Percentiles rank a stretch among this genome's conserved stretches.
These are phyloP conservation scores for Kitagawia praeruptora DNA, from an alignment of 129 eudicot species.

Conservation along the genomic window DNA sequence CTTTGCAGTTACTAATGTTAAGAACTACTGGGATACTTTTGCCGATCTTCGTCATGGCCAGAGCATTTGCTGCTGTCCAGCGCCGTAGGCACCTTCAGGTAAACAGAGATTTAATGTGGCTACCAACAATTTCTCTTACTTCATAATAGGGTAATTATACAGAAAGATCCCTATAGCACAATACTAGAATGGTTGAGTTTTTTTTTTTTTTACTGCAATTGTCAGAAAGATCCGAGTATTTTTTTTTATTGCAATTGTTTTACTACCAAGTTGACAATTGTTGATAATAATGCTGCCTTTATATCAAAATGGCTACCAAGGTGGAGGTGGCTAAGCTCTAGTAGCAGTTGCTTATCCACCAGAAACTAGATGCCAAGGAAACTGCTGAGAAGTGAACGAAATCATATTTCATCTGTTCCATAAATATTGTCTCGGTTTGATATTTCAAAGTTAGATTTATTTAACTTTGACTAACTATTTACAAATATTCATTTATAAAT, in stretches of 20 bases:
- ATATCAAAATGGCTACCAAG: neutral
- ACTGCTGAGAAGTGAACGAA: neutral
- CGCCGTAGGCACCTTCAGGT: constrained; percentile 51
- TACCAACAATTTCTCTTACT: neutral
- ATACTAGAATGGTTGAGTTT: neutral
- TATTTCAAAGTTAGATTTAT: no score
- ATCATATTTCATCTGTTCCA: neutral
- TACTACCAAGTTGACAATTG: neutral
- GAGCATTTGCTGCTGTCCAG: constrained; percentile 49
- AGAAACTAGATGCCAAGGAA: neutral
- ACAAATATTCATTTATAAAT: no score
- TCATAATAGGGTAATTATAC: neutral
- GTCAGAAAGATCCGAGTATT: no score
- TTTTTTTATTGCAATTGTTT: no score
- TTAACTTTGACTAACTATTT: no score
- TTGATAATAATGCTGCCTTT: neutral
- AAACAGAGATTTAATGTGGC: neutral
- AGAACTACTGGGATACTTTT: constrained; percentile 24
- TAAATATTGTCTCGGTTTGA: no score
- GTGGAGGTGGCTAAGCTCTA: neutral
- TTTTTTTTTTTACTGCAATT: no score
- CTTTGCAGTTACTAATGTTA: constrained; percentile 50
- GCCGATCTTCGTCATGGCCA: constrained; percentile 41
- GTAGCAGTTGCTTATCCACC: neutral
- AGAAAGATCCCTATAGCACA: neutral